A percentile compares a stretch with the other conserved stretches of the same genome.
Conservation (phyloP, 1,139 yeast genomes). For the Candida pseudoviswanathii region DNA sequence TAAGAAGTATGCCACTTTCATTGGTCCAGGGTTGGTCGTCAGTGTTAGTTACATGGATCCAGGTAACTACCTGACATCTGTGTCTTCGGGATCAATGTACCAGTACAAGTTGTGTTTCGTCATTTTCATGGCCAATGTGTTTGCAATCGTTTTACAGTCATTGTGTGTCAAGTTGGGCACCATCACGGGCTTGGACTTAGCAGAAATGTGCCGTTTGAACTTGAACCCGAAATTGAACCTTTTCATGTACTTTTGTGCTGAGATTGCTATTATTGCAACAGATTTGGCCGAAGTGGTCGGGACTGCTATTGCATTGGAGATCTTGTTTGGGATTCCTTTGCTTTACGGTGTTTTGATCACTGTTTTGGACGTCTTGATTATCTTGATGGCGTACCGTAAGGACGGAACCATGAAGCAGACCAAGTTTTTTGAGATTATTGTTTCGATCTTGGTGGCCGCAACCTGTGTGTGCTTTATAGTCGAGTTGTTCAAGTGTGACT, state of each 20-base stretch:
- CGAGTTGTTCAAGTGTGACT: slow-evolving; percentile 57
- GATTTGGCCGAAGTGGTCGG: slow-evolving; percentile 86
- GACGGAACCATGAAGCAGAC: slow-evolving; percentile 70
- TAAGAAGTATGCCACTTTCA: slow-evolving; percentile 56
- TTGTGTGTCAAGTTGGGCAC: slow-evolving; percentile 76
- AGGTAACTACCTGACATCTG: slow-evolving; percentile 80
- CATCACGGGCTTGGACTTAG: slow-evolving; percentile 75
- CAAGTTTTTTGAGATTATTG: slow-evolving; percentile 66
- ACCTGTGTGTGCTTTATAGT: slow-evolving; percentile 69
- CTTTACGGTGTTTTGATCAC: slow-evolving; percentile 69
- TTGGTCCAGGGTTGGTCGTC: slow-evolving; percentile 82
- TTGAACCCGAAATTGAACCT: slow-evolving; percentile 60
- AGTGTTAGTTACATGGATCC: slow-evolving; percentile 83
- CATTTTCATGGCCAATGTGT: slow-evolving; percentile 63
- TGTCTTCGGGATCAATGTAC: slow-evolving; percentile 75
- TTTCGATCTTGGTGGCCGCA: slow-evolving; percentile 58
- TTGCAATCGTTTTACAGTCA: slow-evolving; percentile 73
- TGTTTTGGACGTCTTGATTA: slow-evolving; percentile 69
- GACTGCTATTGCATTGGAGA: slow-evolving; percentile 73
- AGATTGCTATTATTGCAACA: slow-evolving; percentile 75
- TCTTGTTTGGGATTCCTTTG: slow-evolving; percentile 66
- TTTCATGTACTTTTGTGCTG: slow-evolving; percentile 63
- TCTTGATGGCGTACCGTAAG: slow-evolving; percentile 69
- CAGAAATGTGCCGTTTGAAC: slow-evolving; percentile 72
- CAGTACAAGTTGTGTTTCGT: slow-evolving; percentile 65